phyloP scores from a whole-genome alignment of 176 grass and related monocot genomes.

The Rhipidocladum racemiflorum region DNA sequence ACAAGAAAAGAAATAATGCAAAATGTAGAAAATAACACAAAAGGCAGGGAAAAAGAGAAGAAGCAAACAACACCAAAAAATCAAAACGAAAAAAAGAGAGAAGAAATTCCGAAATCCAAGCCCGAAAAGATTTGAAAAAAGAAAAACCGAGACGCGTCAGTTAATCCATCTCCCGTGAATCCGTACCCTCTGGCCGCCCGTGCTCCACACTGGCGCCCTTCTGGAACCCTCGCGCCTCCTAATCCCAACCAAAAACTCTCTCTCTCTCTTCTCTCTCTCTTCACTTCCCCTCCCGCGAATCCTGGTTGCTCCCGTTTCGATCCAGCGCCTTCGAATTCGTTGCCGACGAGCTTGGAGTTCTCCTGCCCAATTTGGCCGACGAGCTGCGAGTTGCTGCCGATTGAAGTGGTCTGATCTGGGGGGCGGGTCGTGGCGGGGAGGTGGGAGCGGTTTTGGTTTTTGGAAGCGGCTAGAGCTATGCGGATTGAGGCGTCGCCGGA shows the following conservation, averaged over 20 bases:
- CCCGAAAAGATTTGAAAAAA: constrained; percentile 21
- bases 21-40: neutral
- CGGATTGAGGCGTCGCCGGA: constrained; percentile 34
- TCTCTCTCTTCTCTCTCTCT: too few species aligned
- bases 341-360: neutral
- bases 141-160: neutral
- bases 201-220: constrained; percentile 49
- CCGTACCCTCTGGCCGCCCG: constrained; percentile 23
- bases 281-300: neutral
- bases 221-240: constrained; percentile 41
- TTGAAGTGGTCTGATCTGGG: constrained; percentile 36
- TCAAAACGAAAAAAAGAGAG: neutral
- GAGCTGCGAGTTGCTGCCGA: neutral
- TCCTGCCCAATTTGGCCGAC: constrained; percentile 1
- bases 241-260: constrained; percentile 20
- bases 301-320: constrained; percentile 22
- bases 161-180: constrained; percentile 45
- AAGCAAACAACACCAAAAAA: neutral
- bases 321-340: constrained; percentile 9
- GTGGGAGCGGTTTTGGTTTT: neutral
- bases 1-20: constrained; percentile 3
- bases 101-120: neutral
- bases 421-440: neutral
- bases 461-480: constrained; percentile 12
- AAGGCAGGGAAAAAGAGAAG: neutral